Evolutionary conservation across 2,329 filamentous ascomycete genomes (phyloP).

Genomic region (Dactylonectria macrodidyma): DNA sequence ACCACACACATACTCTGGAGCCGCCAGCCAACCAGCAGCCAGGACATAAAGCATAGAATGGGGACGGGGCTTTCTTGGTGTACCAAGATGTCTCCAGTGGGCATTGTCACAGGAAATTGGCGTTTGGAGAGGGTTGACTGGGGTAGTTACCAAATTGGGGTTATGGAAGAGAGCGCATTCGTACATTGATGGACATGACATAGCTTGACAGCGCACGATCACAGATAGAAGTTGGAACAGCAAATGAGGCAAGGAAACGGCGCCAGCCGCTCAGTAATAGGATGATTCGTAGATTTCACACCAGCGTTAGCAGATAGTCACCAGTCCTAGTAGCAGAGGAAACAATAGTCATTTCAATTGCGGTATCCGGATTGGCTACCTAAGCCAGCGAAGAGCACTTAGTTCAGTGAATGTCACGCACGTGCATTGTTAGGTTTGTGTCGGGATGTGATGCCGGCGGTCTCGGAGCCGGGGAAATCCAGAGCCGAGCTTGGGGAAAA

Average conservation of each 20-base stretch:
- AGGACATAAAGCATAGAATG: slow-evolving; percentile 41
- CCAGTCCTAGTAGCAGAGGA: slow-evolving; percentile 1
- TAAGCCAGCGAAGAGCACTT: neutral
- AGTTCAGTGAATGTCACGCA: slow-evolving; percentile 23
- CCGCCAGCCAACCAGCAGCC: slow-evolving; percentile 68
- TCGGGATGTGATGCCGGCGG: slow-evolving; percentile 31
- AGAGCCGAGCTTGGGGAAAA: slow-evolving; percentile 52
- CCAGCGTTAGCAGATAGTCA: slow-evolving; percentile 5
- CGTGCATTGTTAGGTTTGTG: slow-evolving; percentile 24
- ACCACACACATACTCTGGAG: slow-evolving; percentile 89
- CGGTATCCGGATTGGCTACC: slow-evolving; percentile 20
- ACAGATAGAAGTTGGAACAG: slow-evolving; percentile 45
- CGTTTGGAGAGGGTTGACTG: slow-evolving; percentile 41
- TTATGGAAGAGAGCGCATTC: slow-evolving; percentile 37
- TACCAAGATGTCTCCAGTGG: neutral
- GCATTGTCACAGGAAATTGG: slow-evolving; percentile 35
- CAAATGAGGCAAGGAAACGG: slow-evolving; percentile 38
- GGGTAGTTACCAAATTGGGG: slow-evolving; percentile 25
- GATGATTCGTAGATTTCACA: slow-evolving; percentile 18
- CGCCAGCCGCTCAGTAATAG: slow-evolving; percentile 27
- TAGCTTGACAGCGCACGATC: slow-evolving; percentile 34
- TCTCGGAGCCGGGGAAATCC: slow-evolving; percentile 54
- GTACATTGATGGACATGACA: slow-evolving; percentile 30
- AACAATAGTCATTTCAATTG: slow-evolving; percentile 19
- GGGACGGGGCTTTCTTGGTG: slow-evolving; percentile 11